phyloP scores from a whole-genome alignment of 2,329 filamentous ascomycete genomes.

The Alternaria angustiovoidea region DNA sequence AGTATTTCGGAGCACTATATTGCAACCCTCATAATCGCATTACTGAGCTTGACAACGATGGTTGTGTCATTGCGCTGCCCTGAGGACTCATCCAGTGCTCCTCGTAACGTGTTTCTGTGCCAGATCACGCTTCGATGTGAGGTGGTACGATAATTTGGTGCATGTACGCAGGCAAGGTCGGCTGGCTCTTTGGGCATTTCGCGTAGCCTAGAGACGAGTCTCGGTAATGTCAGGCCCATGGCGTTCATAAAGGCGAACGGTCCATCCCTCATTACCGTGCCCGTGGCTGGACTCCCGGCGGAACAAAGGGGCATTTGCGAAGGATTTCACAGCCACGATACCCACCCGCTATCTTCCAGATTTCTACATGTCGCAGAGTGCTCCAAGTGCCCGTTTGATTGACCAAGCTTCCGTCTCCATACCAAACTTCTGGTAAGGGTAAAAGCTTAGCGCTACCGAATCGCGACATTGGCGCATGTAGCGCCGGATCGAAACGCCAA shows the following conservation, averaged over 20 bases:
- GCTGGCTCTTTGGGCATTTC: background rate
- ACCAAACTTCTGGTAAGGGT: slow-evolving; percentile 1
- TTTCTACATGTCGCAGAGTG: background rate
- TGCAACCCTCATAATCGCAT: too few relatives aligned
- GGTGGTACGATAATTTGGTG: background rate
- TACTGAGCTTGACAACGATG: background rate
- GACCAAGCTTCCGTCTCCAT: background rate
- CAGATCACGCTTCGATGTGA: background rate
- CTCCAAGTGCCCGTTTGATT: background rate
- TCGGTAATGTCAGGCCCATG: background rate
- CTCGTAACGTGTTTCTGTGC: background rate
- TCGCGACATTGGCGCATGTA: background rate
- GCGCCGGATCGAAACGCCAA: background rate
- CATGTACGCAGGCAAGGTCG: background rate
- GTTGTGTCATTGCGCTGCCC: background rate
- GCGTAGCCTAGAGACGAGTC: background rate
- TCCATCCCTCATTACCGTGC: background rate
- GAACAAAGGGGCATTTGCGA: background rate
- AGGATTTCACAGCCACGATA: background rate
- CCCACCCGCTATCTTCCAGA: background rate
- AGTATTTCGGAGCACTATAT: too few relatives aligned
- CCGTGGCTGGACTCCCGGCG: background rate
- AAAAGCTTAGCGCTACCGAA: slow-evolving; percentile 1
- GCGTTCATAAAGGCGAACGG: background rate
- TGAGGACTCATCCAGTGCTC: background rate